phyloP scores from a whole-genome alignment of 73 alveolate genomes.

The Stentor coeruleus region DNA sequence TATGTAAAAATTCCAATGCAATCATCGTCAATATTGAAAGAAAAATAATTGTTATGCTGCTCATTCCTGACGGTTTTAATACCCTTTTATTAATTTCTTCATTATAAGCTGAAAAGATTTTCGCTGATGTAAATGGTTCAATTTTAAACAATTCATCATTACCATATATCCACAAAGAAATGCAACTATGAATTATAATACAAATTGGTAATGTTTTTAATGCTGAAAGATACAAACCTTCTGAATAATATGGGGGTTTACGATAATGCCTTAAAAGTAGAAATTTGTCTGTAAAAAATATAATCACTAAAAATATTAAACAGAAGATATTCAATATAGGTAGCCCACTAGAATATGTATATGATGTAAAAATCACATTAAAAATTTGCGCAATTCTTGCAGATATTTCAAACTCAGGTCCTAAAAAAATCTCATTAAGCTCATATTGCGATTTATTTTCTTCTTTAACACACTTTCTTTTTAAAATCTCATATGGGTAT shows the following conservation, averaged over 20 bases:
- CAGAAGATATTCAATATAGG: not conserved
- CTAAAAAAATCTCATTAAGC: not conserved
- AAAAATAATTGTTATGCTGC: too few relatives aligned
- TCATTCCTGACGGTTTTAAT: not conserved
- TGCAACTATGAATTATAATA: not conserved
- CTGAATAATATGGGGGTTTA: not conserved
- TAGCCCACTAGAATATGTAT: not conserved
- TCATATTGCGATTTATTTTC: constrained; percentile 18
- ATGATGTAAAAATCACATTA: not conserved
- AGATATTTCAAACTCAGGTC: constrained; percentile 2
- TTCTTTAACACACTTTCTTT: constrained; percentile 4
- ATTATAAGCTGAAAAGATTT: not conserved
- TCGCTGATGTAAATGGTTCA: not conserved
- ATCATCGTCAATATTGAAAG: not conserved
- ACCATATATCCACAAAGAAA: constrained; percentile 11
- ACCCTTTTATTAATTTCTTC: not conserved
- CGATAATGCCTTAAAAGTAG: constrained; percentile 5
- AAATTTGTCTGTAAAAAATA: not conserved
- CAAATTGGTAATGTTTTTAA: not conserved
- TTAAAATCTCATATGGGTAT: not conserved
- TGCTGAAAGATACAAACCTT: not conserved
- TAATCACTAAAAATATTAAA: not conserved
- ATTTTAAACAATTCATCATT: not conserved
- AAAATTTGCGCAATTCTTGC: not conserved
- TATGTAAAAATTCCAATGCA: not conserved